These are phyloP conservation scores for Schizopora paradoxa DNA, from an alignment of 1,284 basidiomycete genomes.

Conservation along the genomic window DNA sequence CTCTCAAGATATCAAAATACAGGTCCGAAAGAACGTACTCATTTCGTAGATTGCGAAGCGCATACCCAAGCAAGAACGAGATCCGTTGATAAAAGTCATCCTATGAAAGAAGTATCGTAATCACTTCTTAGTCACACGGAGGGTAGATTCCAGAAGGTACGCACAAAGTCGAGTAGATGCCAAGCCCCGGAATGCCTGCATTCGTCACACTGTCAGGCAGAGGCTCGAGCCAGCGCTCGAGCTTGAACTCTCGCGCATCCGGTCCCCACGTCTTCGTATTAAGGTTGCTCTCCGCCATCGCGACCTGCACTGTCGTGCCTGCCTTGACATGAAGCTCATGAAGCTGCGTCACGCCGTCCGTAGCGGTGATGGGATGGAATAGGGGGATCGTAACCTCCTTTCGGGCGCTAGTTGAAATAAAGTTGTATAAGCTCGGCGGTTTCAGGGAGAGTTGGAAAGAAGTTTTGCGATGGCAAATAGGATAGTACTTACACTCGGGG, in stretches of 20 bases:
- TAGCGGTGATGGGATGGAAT: neutral
- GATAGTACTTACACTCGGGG: neutral
- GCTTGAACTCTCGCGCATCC: conserved; percentile 10
- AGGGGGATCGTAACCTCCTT: neutral
- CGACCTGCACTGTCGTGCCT: neutral
- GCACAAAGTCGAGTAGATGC: neutral
- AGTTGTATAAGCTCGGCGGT: too few species aligned
- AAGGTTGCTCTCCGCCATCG: neutral
- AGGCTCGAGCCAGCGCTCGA: conserved; percentile 12
- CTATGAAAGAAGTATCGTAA: too few species aligned
- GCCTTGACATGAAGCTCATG: neutral
- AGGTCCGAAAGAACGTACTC: neutral
- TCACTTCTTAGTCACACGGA: too few species aligned
- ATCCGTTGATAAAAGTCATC: neutral
- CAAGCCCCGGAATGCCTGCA: conserved; percentile 18
- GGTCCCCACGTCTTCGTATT: conserved; percentile 6
- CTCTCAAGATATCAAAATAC: too few species aligned
- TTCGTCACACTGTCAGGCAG: conserved; percentile 14
- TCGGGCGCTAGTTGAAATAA: neutral
- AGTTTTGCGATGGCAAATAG: too few species aligned
- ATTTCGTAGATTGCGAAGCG: neutral
- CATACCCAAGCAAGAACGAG: neutral
- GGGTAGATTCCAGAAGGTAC: neutral
- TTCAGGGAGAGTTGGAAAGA: too few species aligned
- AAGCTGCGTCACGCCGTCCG: too few species aligned